Conservation (phyloP, 2,329 filamentous ascomycete genomes). For the Fusarium scirpi region DNA sequence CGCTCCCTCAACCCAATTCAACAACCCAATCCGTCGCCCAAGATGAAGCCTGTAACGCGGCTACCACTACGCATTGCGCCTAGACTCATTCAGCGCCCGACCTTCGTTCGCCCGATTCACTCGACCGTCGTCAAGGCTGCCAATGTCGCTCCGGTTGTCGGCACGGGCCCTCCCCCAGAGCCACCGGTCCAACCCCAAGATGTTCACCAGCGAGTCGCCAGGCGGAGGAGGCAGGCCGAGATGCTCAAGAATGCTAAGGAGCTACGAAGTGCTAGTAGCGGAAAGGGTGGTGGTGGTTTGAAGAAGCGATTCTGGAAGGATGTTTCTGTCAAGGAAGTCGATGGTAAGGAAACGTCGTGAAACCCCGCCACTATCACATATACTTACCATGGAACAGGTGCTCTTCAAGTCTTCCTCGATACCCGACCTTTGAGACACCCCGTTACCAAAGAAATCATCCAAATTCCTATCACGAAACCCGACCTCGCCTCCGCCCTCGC, state of each 20-base stretch:
- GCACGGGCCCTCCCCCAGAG: conserved; percentile 69
- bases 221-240: conserved; percentile 66
- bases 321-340: conserved; percentile 75
- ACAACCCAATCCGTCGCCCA: conserved; percentile 22
- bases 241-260: conserved; percentile 65
- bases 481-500: conserved; percentile 88
- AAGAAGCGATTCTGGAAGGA: conserved; percentile 91
- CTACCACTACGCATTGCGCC: conserved; percentile 54
- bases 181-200: conserved; percentile 62
- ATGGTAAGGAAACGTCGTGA: conserved; percentile 61
- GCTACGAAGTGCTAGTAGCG: conserved; percentile 54
- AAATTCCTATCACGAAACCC: conserved; percentile 79
- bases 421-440: conserved; percentile 81
- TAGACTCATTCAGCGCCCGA: conserved; percentile 39
- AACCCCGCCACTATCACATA: background rate
- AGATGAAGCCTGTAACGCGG: conserved; percentile 58
- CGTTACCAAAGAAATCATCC: conserved; percentile 76
- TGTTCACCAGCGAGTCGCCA: conserved; percentile 60
- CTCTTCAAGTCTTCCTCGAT: conserved; percentile 79
- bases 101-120: conserved; percentile 49
- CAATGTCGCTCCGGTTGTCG: conserved; percentile 64
- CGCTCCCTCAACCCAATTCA: conserved; percentile 12
- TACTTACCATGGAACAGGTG: conserved; percentile 50
- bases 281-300: conserved; percentile 59
- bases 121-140: conserved; percentile 54